Conservation (phyloP, 1,284 basidiomycete genomes). For the Cerrena zonata region DNA sequence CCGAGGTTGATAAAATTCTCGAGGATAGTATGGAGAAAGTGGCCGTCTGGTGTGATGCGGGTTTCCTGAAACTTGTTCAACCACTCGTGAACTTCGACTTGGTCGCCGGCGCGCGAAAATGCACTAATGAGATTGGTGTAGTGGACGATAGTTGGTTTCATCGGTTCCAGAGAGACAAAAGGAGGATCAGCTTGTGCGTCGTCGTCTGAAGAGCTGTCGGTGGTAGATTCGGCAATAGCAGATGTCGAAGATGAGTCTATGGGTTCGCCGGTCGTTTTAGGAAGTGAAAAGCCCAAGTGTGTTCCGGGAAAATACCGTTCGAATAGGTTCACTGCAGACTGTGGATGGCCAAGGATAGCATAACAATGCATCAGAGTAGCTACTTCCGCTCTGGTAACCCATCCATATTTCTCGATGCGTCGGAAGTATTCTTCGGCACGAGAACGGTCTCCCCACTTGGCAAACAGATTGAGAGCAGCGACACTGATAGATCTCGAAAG, state of each 20-base stretch:
- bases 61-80: constrained; percentile 46
- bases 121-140: constrained; percentile 57
- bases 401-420: constrained; percentile 28
- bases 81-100: constrained; percentile 52
- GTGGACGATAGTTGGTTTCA: constrained; percentile 37
- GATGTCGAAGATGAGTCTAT: constrained; percentile 17
- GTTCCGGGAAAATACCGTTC: constrained; percentile 43
- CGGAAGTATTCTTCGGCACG: constrained; percentile 42
- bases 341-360: constrained; percentile 39
- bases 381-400: constrained; percentile 29
- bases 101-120: constrained; percentile 44
- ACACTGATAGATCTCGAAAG: neutral
- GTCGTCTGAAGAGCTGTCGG: neutral
- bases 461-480: constrained; percentile 44
- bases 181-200: neutral
- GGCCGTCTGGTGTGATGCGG: constrained; percentile 46
- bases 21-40: constrained; percentile 60
- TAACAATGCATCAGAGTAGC: constrained; percentile 50
- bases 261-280: constrained; percentile 11
- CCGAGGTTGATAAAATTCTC: constrained; percentile 53
- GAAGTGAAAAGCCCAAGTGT: neutral
- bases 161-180: neutral
- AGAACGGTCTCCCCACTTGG: constrained; percentile 44
- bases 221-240: neutral
- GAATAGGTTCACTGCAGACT: constrained; percentile 48